Conservation (phyloP, 116 monocot genomes). For the Trichopus zeylanicus region DNA sequence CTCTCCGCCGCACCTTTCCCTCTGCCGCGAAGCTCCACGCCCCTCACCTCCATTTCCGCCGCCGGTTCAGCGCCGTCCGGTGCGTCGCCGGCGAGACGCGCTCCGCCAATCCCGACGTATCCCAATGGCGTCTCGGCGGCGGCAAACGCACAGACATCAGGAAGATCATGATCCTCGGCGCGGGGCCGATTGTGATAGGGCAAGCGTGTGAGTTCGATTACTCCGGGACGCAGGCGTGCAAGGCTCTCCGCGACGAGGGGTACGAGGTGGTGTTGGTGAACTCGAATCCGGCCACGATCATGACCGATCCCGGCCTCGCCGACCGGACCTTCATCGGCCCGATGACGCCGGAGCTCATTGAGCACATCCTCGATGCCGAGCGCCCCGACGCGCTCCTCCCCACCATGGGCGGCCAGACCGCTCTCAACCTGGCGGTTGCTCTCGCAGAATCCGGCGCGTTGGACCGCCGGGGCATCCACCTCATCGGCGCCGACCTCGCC, state of each 20-base stretch:
- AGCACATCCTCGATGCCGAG: slow-evolving; percentile 57
- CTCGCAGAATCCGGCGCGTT: slow-evolving; percentile 74
- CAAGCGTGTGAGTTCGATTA: slow-evolving; percentile 99
- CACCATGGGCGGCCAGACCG: slow-evolving; percentile 98
- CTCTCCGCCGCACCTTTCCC: background rate
- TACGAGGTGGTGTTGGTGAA: slow-evolving; percentile 90
- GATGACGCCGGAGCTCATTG: slow-evolving; percentile 84
- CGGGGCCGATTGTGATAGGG: slow-evolving; percentile 96
- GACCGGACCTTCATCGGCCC: slow-evolving; percentile 82
- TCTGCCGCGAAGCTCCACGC: background rate
- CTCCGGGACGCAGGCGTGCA: slow-evolving; percentile 94
- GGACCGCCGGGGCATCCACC: slow-evolving; percentile 40
- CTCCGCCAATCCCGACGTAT: background rate
- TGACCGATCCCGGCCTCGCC: slow-evolving; percentile 92
- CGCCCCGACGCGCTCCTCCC: slow-evolving; percentile 82
- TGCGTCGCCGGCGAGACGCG: background rate
- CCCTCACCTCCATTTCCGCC: background rate
- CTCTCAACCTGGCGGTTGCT: slow-evolving; percentile 89
- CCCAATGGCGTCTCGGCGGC: background rate
- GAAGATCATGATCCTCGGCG: slow-evolving; percentile 92
- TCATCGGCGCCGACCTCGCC: slow-evolving; percentile 83
- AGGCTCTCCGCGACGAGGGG: slow-evolving; percentile 84
- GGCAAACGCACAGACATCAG: slow-evolving; percentile 88
- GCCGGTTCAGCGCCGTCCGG: background rate
- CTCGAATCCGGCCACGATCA: slow-evolving; percentile 97